These are phyloP conservation scores for Phytophthora hybrid DNA, from an alignment of 352 stramenopile species.

Conservation along the genomic window DNA sequence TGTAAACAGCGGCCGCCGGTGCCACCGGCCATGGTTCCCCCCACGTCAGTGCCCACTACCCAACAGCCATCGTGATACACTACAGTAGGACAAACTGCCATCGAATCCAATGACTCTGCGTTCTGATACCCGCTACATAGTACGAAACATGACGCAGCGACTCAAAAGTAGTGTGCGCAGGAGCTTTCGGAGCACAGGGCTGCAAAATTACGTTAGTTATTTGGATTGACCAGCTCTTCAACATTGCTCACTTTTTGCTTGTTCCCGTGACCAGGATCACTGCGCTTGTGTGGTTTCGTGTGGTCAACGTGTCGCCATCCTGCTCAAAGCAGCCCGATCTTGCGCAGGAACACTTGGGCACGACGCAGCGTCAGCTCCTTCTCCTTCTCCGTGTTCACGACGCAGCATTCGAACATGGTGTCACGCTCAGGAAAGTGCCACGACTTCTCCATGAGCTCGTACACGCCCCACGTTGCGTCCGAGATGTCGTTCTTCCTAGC, in stretches of 20 bases:
- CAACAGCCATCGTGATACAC: conserved; percentile 43
- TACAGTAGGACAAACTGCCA: conserved; percentile 29
- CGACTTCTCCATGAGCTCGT: conserved; percentile 64
- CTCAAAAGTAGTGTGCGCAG: conserved; percentile 19
- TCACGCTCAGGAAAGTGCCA: conserved; percentile 51
- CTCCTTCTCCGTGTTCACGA: conserved; percentile 79
- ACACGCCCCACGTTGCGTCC: conserved; percentile 76
- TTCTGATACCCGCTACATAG: neutral
- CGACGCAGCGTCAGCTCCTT: conserved; percentile 67
- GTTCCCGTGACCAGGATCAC: neutral
- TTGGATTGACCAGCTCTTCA: conserved; percentile 9
- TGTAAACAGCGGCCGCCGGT: conserved; percentile 41
- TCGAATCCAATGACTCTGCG: conserved; percentile 24
- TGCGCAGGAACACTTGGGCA: conserved; percentile 66
- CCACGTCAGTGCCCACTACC: conserved; percentile 18
- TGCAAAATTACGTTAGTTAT: neutral
- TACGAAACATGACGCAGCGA: conserved; percentile 19
- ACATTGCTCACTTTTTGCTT: conserved; percentile 9
- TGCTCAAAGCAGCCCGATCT: conserved; percentile 56
- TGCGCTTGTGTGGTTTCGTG: neutral
- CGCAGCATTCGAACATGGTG: conserved; percentile 50
- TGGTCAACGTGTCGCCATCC: neutral
- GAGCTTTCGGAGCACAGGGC: neutral
- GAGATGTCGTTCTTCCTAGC: conserved; percentile 68
- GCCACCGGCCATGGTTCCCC: conserved; percentile 18